These are phyloP conservation scores for Metschnikowia baotianmanensis DNA, from an alignment of 805 yeast genomes.

Conservation along the genomic window DNA sequence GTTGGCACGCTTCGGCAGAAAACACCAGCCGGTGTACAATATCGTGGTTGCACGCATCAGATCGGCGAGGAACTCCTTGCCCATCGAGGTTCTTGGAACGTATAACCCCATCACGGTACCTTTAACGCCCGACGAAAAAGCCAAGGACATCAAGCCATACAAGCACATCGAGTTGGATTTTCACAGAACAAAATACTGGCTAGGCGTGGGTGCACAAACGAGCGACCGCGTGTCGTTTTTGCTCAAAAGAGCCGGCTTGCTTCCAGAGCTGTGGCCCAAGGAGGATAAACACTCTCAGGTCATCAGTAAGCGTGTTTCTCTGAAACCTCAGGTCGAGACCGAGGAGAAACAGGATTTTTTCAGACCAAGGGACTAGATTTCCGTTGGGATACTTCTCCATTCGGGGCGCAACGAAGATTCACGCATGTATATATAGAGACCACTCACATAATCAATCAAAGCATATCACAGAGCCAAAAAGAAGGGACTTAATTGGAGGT, in stretches of 20 bases:
- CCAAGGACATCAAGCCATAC: conserved; percentile 54
- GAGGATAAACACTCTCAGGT: conserved; percentile 37
- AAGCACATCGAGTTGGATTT: conserved; percentile 86
- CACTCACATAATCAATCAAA: conserved; percentile 7
- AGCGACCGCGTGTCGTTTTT: conserved; percentile 75
- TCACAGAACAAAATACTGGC: conserved; percentile 89
- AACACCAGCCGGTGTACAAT: conserved; percentile 82
- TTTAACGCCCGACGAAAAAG: conserved; percentile 57
- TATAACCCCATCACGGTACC: conserved; percentile 83
- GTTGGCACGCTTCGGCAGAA: conserved; percentile 90
- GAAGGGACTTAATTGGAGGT: no score
- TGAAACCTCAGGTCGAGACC: conserved; percentile 23
- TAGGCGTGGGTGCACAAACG: conserved; percentile 96
- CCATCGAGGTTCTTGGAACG: conserved; percentile 93
- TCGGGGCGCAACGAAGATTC: conserved; percentile 4
- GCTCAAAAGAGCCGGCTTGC: conserved; percentile 74
- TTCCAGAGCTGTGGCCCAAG: conserved; percentile 58
- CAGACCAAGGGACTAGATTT: conserved; percentile 31
- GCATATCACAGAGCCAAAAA: neutral
- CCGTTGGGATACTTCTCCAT: neutral
- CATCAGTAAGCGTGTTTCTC: conserved; percentile 29
- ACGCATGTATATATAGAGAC: conserved; percentile 7
- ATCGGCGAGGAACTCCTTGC: conserved; percentile 81
- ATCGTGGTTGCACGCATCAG: conserved; percentile 80
- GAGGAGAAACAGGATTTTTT: conserved; percentile 34